Evolutionary conservation across 2,329 filamentous ascomycete species (phyloP).

Genomic region (Ophiobolus disseminans): DNA sequence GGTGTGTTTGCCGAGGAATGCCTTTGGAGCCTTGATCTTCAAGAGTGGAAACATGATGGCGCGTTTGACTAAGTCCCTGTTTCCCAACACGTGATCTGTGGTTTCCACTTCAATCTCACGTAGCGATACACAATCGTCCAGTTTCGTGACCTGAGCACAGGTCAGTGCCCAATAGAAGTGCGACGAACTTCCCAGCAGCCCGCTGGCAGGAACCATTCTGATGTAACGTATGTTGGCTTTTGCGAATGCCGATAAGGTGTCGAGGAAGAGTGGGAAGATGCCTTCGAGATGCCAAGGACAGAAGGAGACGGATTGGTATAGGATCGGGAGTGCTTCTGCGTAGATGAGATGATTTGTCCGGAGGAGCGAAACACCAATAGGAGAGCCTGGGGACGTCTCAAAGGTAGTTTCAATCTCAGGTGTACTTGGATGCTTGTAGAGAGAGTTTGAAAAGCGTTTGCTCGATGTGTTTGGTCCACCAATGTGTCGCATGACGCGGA

Average conservation of each 20-base stretch:
- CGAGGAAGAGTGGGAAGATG: constrained; percentile 29
- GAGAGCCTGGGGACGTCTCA: neutral
- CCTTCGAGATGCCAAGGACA: constrained; percentile 18
- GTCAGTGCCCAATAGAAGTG: constrained; percentile 34
- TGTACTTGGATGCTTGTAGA: neutral
- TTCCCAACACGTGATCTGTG: neutral
- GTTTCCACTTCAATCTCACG: constrained; percentile 24
- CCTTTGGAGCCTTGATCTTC: constrained; percentile 29
- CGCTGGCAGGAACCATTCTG: constrained; percentile 11
- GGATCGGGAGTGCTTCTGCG: constrained; percentile 33
- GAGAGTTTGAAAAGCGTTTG: constrained; percentile 7
- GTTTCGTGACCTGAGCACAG: constrained; percentile 32
- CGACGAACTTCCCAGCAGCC: neutral
- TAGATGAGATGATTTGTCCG: constrained; percentile 24
- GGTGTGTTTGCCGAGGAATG: constrained; percentile 12
- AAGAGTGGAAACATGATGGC: constrained; percentile 24
- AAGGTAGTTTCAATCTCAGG: constrained; percentile 12
- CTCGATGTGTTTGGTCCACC: constrained; percentile 1
- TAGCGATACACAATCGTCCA: constrained; percentile 18
- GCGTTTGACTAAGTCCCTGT: neutral
- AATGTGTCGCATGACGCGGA: constrained; percentile 18
- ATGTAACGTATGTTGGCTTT: constrained; percentile 25
- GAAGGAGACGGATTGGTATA: constrained; percentile 28
- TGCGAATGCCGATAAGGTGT: constrained; percentile 19
- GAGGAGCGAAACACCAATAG: constrained; percentile 20